Percentiles rank a stretch among this genome's conserved stretches.
These are phyloP conservation scores for Aspergillus sclerotioniger DNA, from an alignment of 495 filamentous ascomycete species.

Conservation along the genomic window DNA sequence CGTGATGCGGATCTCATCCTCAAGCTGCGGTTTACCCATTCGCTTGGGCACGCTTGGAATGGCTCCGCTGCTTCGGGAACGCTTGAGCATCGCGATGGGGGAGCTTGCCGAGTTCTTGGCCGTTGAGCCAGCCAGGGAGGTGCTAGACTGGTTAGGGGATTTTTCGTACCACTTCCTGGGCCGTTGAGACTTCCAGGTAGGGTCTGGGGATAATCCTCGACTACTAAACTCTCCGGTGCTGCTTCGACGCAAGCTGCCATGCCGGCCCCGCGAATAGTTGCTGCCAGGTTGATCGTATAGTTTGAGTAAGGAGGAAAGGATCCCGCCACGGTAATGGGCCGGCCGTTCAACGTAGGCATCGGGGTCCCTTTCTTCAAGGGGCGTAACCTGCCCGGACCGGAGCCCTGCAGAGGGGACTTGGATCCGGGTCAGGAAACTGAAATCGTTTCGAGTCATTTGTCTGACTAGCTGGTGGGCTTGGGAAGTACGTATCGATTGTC, in stretches of 20 bases:
- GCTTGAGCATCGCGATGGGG: conserved; percentile 42
- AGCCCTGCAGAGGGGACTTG: conserved; percentile 38
- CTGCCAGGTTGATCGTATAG: conserved; percentile 54
- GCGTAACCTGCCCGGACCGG: conserved; percentile 59
- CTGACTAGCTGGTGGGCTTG: conserved; percentile 36
- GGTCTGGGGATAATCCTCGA: conserved; percentile 34
- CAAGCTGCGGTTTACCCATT: conserved; percentile 42
- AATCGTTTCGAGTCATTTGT: conserved; percentile 42
- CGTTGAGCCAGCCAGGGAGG: conserved; percentile 48
- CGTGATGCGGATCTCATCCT: conserved; percentile 78
- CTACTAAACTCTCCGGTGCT: conserved; percentile 34
- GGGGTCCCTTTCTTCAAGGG: conserved; percentile 56
- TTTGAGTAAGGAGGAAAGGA: conserved; percentile 76
- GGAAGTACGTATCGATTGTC: conserved; percentile 29
- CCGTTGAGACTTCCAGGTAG: conserved; percentile 36
- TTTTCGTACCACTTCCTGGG: conserved; percentile 67
- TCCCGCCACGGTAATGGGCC: conserved; percentile 68
- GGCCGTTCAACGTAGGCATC: conserved; percentile 69
- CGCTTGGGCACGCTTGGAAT: conserved; percentile 42
- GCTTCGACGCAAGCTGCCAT: conserved; percentile 34
- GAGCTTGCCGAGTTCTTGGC: conserved; percentile 40
- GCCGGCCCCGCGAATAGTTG: conserved; percentile 25
- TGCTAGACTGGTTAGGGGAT: conserved; percentile 45
- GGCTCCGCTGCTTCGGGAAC: conserved; percentile 43
- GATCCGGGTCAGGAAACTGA: conserved; percentile 36